These are phyloP conservation scores for Globisporangium abappressorium DNA, from an alignment of 352 stramenopile genomes.

Conservation along the genomic window DNA sequence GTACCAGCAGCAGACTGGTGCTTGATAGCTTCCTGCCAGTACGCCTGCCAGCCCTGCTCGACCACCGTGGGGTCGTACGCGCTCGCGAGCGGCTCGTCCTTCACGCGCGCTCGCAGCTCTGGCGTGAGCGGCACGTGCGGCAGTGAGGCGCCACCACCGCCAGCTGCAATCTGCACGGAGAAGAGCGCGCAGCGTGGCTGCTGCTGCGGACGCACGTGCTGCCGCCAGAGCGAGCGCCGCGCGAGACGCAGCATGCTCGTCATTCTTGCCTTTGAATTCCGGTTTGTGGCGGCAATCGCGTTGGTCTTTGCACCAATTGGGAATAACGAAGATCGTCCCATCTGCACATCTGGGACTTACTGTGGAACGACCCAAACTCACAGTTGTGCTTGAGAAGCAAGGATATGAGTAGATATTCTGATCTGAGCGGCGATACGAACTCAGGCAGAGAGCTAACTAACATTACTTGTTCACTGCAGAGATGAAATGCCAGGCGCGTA, in stretches of 20 bases:
- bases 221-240: constrained; percentile 11
- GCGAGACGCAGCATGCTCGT: constrained; percentile 15
- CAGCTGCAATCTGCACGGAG: constrained; percentile 5
- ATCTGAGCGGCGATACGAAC: too few relatives aligned
- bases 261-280: constrained; percentile 7
- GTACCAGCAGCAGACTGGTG: constrained; percentile 15
- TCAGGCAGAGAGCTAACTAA: too few relatives aligned
- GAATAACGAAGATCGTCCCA: constrained; percentile 9
- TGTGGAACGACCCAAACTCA: background rate
- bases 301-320: background rate
- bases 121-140: constrained; percentile 30
- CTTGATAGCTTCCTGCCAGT: constrained; percentile 58
- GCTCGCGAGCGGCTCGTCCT: constrained; percentile 42
- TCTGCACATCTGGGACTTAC: background rate
- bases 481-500: too few relatives aligned
- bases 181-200: constrained; percentile 10
- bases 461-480: too few relatives aligned
- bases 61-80: constrained; percentile 65
- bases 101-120: constrained; percentile 53
- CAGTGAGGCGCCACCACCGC: background rate
- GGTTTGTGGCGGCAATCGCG: constrained; percentile 3
- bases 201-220: constrained; percentile 2
- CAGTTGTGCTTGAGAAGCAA: background rate
- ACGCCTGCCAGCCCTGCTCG: constrained; percentile 67
- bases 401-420: too few relatives aligned